Base-by-base conservation (phyloP, 805 yeast species). In the Yarrowia sp. region DNA sequence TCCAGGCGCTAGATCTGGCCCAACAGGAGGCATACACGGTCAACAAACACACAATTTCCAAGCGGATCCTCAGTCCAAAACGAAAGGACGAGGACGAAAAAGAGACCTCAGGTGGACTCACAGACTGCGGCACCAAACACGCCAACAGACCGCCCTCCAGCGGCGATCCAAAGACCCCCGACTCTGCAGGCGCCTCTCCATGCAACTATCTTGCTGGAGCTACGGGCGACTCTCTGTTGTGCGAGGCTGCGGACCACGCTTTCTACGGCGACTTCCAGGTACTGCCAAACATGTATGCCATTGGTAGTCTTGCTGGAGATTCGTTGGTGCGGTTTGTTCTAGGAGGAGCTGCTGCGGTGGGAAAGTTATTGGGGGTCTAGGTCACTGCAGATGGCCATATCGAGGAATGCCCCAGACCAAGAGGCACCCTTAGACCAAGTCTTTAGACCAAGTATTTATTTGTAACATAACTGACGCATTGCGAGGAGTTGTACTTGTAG, bases 261-360 rank as follows among this genome's bases (percentile, higher is more conserved):
- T 61, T 61, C 14, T 46, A 47, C 38, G 55, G 55, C 17, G 52
- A 67, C 44, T 55, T 73, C 6, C 73, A 71, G 44, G 55, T 73
- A 15, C 63, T 70, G 19, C 68, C 69, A 9, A 67, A 68, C 24
- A 70, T 76, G 14, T 75, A 70, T 68, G 72, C 70, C 9, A 69
- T 75, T 36, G 78, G 78, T 12, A 74, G 76, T 68, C 66, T 76
- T 19, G 70, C 74, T 6, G 78, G 78, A 5, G 78, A 76, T 60
- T 69, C 76, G 1, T 65, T 76, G 44, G 76, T 76, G 3, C 71
- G 78, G 40, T 75, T 73, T 67, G 40, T 73, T 38, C 68, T 73
- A 24, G 78, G 78, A 2, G 70, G 74, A 5, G 71, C 75, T 50
- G 70, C 72, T 5, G 64, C 68, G 14, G 77, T 74, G 12, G 77